phyloP scores from a whole-genome alignment of 805 yeast genomes.

The Blastobotrys mokoenaii region DNA sequence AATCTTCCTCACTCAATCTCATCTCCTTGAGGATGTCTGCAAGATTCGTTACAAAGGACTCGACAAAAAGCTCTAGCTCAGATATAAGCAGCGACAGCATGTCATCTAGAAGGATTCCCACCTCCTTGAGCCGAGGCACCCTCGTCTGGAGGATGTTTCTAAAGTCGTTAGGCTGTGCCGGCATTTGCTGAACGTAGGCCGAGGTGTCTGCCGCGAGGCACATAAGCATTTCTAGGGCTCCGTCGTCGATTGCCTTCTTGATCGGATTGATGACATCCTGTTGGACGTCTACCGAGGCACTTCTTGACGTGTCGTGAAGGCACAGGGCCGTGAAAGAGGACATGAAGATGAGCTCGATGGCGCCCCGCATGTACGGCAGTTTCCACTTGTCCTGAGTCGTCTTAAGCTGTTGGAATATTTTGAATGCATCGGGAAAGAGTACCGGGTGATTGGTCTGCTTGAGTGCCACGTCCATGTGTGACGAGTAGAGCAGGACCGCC shows the following conservation, averaged over 20 bases:
- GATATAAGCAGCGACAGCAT: slow-evolving; percentile 11
- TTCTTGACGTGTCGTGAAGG: slow-evolving; percentile 7
- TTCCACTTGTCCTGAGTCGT: slow-evolving; percentile 17
- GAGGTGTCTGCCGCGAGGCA: slow-evolving; percentile 28
- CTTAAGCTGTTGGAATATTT: slow-evolving; percentile 4
- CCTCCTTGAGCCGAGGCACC: slow-evolving; percentile 19
- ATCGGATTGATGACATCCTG: slow-evolving; percentile 21
- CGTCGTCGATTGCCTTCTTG: slow-evolving; percentile 25
- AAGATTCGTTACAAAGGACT: slow-evolving; percentile 25
- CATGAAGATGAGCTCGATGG: slow-evolving; percentile 18
- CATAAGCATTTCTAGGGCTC: slow-evolving; percentile 33
- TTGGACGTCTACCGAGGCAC: slow-evolving; percentile 13
- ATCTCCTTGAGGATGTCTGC: slow-evolving; percentile 34
- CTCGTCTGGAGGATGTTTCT: slow-evolving; percentile 21
- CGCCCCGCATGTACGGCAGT: slow-evolving; percentile 22
- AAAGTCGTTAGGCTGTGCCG: slow-evolving; percentile 19
- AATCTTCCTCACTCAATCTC: slow-evolving; percentile 32
- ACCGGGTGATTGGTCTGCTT: slow-evolving; percentile 4
- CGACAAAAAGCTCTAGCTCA: slow-evolving; percentile 21
- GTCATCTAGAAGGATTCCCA: slow-evolving; percentile 11
- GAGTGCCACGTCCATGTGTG: slow-evolving; percentile 12
- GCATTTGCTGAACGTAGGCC: slow-evolving; percentile 3
- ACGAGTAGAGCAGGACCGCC: slow-evolving; percentile 11
- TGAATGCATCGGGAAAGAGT: slow-evolving; percentile 11
- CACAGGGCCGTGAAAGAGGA: slow-evolving; percentile 15